Evolutionary conservation across 139 green algal species (phyloP).

Genomic region (Micractinium conductrix): DNA sequence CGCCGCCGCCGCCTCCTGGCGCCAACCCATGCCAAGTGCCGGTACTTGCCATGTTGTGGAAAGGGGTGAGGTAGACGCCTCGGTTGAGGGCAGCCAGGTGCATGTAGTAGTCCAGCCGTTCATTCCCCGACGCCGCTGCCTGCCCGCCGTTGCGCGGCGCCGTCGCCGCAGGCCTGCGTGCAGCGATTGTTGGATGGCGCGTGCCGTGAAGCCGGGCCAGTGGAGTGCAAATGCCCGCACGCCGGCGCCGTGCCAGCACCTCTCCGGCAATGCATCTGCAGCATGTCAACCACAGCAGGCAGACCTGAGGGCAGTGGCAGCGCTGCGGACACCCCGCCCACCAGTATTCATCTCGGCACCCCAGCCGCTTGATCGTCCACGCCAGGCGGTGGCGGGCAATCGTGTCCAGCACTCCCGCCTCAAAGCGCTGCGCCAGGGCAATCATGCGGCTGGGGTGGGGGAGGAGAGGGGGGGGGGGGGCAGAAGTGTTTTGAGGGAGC

Average conservation of each 20-base stretch:
- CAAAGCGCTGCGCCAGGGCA: conserved; percentile 7
- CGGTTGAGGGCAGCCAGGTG: conserved; percentile 7
- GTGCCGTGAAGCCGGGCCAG: too few relatives aligned
- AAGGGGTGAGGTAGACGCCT: not conserved
- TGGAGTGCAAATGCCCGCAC: too few relatives aligned
- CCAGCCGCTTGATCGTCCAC: not conserved
- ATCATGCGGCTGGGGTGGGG: not conserved
- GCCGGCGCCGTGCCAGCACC: too few relatives aligned
- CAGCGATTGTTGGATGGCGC: not conserved
- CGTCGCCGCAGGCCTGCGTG: not conserved
- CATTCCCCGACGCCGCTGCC: not conserved
- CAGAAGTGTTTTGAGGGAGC: not conserved
- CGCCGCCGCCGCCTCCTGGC: too few relatives aligned
- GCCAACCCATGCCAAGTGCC: too few relatives aligned
- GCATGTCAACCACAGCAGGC: too few relatives aligned
- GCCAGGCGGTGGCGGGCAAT: not conserved
- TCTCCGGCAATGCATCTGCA: too few relatives aligned
- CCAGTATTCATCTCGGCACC: conserved; percentile 7
- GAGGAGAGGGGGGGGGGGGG: not conserved
- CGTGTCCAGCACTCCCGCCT: not conserved
- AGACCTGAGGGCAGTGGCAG: too few relatives aligned
- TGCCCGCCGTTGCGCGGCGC: not conserved
- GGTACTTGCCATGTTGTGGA: conserved; percentile 1
- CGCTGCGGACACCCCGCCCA: too few relatives aligned
- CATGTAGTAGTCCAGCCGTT: not conserved